Base-by-base conservation (phyloP, 140 eudicot genomes). In the Ambrosia hybrid region DNA sequence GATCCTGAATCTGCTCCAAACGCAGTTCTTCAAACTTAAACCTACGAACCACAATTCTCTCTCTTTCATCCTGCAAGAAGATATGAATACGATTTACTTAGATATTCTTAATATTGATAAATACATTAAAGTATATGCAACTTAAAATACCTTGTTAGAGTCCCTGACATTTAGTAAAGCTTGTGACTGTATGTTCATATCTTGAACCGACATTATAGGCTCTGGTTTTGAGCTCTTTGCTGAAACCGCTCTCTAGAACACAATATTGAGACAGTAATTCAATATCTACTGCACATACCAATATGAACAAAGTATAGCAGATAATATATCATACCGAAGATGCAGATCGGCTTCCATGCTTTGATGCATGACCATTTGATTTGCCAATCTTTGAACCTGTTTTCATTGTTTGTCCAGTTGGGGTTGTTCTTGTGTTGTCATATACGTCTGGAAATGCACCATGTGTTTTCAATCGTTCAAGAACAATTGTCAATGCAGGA, bases 21-120 rank as follows among this genome's bases (percentile, higher is more conserved):
- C 99, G 99, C 70, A 86, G 81, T 82, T 95, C 99, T 82, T 95
- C 99, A 68, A 91, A 91, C 68, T 91, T 91, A 76, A 77, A 91
- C 78, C 96, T 83, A 12, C 96, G 90, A 53, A 91, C 96, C 74
- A 91, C 83, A 59, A 88, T 82, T 80, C 97, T 84, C 81, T 91
- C 97, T 49, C 97, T 84, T 33, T 95, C 99, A 78, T 85, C 97
- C 99, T 95, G 96, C 82, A 82, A 56, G 63, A 58, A 67, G 9
- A 77, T 34, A 63, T 68, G 51, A 9, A 71, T 4, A 56, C 72
- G 73, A 65, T 9, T 56, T 10, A 26, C 55, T 67, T 39, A 41
- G 26, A 74, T 38, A 68, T n/a, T 74, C 15, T 30, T 30, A 2
- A 39, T 37, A 5, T 70, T 39, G 26, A 4, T 45, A 38, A 10